A percentile compares a stretch with the other conserved stretches of the same genome.
Evolutionary conservation across 805 yeast species (phyloP).

Genomic region (Helenozyma baotianmanensis): DNA sequence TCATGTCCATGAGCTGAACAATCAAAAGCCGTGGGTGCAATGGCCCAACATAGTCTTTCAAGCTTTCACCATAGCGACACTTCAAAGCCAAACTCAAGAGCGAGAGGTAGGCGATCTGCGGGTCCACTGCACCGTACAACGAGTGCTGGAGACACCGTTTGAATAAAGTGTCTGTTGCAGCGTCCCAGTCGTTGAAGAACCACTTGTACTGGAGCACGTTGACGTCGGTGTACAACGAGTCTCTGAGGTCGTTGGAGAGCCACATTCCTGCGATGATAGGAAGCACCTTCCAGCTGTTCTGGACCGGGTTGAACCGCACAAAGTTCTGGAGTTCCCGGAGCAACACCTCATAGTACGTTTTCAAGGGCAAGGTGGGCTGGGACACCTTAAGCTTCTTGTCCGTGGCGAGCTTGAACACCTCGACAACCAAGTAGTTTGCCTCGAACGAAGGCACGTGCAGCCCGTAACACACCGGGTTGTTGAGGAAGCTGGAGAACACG

Average conservation of each 20-base stretch:
- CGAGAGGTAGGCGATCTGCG: constrained; percentile 25
- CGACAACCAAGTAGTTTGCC: constrained; percentile 37
- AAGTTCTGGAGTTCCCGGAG: constrained; percentile 31
- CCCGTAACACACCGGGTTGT: constrained; percentile 34
- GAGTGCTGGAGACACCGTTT: constrained; percentile 21
- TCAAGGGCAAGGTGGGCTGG: constrained; percentile 44
- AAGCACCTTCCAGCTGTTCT: constrained; percentile 42
- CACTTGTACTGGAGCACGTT: constrained; percentile 23
- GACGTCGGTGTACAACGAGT: constrained; percentile 26
- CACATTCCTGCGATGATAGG: constrained; percentile 46
- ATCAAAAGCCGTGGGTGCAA: constrained; percentile 18
- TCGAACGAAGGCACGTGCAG: constrained; percentile 18
- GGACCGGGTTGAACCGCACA: constrained; percentile 22
- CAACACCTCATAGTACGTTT: constrained; percentile 38
- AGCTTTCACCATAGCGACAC: constrained; percentile 20
- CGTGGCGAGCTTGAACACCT: constrained; percentile 43
- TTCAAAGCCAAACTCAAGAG: constrained; percentile 33
- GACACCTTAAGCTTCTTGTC: constrained; percentile 44
- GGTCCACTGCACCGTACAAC: constrained; percentile 16
- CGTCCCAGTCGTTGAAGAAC: constrained; percentile 36
- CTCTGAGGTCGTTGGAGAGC: constrained; percentile 32
- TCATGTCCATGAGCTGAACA: constrained; percentile 15
- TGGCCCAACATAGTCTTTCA: constrained; percentile 18
- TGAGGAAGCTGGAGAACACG: constrained; percentile 40
- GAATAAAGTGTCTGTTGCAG: constrained; percentile 24